Base-by-base conservation (phyloP, 225 moss, liverwort and hornwort genomes). In the Marchantia polymorpha region DNA sequence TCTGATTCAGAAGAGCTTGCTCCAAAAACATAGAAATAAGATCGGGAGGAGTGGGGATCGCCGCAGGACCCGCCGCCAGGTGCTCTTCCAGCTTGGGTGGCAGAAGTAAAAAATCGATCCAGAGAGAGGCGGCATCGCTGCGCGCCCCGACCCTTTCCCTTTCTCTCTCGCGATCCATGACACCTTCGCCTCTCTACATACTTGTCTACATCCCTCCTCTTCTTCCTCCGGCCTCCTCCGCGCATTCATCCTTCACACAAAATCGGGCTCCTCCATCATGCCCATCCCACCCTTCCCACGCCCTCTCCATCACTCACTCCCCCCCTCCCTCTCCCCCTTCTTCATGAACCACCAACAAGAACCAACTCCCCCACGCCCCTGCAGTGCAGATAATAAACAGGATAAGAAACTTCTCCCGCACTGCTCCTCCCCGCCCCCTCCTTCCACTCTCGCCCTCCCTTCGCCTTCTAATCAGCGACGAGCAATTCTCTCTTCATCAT, bases 31-130 rank as follows among this genome's bases (percentile, higher is more conserved):
- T 91, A 68, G 88, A 85, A 78, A 99, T 91, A 48, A 99, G 91
- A 80, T 99, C 95, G 23, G 89, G 86, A 16, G 93, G 83, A 53
- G 88, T 84, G 16, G 97, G 97, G 46, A 87, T 81, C 52, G 79
- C 83, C 58, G 77, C 73, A 81, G 74, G 78, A 56, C 92, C 97
- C n/a, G 82, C 86, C 30, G 83, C 87, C 48, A 99, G 86, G 72
- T 99, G 92, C 78, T 99, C 94, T 84, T 99, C 97, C 63, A 99
- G 86, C 84, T 88, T 99, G 84, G 90, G 82, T 10, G 97, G 95
- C 26, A 99, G 93, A 74, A 99, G 85, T 74, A 99, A 67, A 81
- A 90, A 99, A 71, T 99, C 97, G 75, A 99, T 99, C 97, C 94
- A 99, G 69, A 99, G 83, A 55, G 97, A 99, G 26, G 86, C 88